Base-by-base conservation (phyloP, 2,329 filamentous ascomycete species). In the Botryotinia globosa region DNA sequence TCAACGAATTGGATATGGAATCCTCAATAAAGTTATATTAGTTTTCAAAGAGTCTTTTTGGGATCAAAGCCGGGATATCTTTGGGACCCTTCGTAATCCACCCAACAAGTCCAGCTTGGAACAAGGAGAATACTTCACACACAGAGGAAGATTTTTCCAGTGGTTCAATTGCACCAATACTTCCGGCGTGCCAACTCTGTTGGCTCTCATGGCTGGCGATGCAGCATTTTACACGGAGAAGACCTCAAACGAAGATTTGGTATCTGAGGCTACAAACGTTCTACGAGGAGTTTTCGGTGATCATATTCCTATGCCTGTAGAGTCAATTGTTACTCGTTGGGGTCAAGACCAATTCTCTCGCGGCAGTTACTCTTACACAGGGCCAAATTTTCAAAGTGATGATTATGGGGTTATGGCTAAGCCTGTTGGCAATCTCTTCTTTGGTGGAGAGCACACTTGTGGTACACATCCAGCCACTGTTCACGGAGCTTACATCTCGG, bases 91-190 rank as follows among this genome's bases (percentile, higher is more conserved):
- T 59, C 91, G 94, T 73, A 90, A 93, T 76, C 90, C 94, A 4
- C 84, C 87, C 34, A 88, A 89, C 74, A 85, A 87, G 5, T 87
- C 90, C 72, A 97, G 94, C 79, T 86, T 94, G 71, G 85, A 90
- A 62, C 94, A 97, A 78, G 87, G 88, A 68, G 92, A 97, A 76
- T 98, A 98, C 79, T 85, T 90, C 8, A 85, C 87, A 5, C 90
- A 90, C 74, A 89, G 95, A 70, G 95, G 95, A n/a, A 91, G 94
- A 37, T 97, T 97, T 83, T 99, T 98, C 79, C 89, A 99, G 77
- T 98, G 97, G 88, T 98, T 97, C 88, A 98, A 99, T 78, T 94
- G 94, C 71, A 91, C 94, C 74, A 93, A 94, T 77, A 97, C 93
- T 4, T 94, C 92, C 63, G 97, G 97, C 0, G 85, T 97, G 51